Evolutionary conservation across 176 grass and related monocot genomes (phyloP).

Genomic region (Triticum urartu): DNA sequence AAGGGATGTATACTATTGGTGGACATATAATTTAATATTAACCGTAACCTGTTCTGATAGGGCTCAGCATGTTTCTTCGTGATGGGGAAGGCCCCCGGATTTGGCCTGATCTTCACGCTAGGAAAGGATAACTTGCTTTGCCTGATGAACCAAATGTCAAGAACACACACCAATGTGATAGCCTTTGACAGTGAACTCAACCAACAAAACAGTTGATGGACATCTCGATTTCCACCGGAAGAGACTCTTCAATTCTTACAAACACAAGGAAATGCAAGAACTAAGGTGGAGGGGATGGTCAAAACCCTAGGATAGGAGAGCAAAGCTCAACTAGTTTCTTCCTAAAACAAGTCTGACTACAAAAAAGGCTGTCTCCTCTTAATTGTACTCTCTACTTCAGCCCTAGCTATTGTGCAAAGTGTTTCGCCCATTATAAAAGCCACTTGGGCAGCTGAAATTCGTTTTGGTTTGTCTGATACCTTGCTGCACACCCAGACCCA

Average conservation of each 20-base stretch:
- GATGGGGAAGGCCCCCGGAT: neutral
- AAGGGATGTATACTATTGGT: neutral
- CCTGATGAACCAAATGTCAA: neutral
- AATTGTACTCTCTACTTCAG: neutral
- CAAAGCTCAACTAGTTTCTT: neutral
- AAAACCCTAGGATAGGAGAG: neutral
- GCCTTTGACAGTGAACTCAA: neutral
- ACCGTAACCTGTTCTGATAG: neutral
- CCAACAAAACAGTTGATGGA: neutral
- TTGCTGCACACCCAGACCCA: neutral
- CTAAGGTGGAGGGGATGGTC: neutral
- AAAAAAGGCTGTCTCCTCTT: neutral
- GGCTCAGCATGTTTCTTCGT: neutral
- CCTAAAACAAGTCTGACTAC: neutral
- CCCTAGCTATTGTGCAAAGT: neutral
- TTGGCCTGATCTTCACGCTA: neutral
- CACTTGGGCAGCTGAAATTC: neutral
- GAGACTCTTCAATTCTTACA: neutral
- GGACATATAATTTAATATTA: neutral
- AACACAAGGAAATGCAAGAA: neutral
- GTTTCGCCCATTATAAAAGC: neutral
- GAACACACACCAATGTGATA: neutral
- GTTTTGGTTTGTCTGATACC: neutral
- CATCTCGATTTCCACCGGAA: neutral
- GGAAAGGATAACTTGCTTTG: neutral